These are phyloP conservation scores for Metschnikowia koreensis DNA, from an alignment of 805 yeast species.

Conservation along the genomic window DNA sequence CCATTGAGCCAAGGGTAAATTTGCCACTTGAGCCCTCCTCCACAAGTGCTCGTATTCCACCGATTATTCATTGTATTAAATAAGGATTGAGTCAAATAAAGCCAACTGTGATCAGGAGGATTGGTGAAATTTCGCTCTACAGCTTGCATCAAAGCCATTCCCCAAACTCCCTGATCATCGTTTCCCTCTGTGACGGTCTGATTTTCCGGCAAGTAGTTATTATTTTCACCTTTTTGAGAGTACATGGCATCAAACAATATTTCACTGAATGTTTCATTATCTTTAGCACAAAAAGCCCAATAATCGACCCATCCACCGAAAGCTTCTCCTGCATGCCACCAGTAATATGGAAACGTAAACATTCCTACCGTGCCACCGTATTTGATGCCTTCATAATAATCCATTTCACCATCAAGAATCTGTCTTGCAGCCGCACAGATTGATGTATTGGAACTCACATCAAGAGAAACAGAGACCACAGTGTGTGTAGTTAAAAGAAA, in stretches of 20 bases:
- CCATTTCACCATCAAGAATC: constrained; percentile 40
- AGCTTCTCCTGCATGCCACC: constrained; percentile 55
- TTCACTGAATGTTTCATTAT: constrained; percentile 30
- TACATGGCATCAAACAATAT: constrained; percentile 39
- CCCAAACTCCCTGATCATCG: constrained; percentile 55
- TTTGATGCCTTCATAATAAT: constrained; percentile 43
- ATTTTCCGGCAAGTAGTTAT: constrained; percentile 43
- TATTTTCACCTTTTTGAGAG: constrained; percentile 41
- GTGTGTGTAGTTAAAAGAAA: constrained; percentile 2
- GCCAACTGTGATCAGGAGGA: constrained; percentile 39
- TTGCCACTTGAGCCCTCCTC: constrained; percentile 49
- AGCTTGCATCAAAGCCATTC: constrained; percentile 45
- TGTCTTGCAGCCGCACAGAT: constrained; percentile 40
- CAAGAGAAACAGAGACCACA: constrained; percentile 26
- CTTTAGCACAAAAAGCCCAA: constrained; percentile 36
- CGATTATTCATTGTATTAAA: constrained; percentile 45
- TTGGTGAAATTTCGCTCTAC: constrained; percentile 40
- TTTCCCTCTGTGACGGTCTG: constrained; percentile 48
- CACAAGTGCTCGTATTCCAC: constrained; percentile 40
- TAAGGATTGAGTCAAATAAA: constrained; percentile 41
- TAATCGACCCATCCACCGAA: constrained; percentile 49
- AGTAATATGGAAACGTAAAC: constrained; percentile 46
- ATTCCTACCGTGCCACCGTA: constrained; percentile 48
- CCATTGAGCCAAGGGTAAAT: constrained; percentile 49
- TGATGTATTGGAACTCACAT: constrained; percentile 34